phyloP scores from a whole-genome alignment of 768 basidiomycete genomes.

The Punctularia strigosozonata region DNA sequence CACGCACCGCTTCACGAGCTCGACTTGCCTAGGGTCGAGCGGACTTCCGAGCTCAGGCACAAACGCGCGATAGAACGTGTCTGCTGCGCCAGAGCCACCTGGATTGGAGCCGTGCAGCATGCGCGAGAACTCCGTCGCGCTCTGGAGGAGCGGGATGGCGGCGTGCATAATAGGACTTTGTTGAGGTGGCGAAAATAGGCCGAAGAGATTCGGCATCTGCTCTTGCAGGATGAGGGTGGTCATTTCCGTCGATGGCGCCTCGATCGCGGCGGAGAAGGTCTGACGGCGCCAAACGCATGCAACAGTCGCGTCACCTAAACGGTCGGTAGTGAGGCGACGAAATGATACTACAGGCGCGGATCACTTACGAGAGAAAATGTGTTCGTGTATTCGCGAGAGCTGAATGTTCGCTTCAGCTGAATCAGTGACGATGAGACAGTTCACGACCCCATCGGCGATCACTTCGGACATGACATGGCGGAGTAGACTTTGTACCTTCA shows the following conservation, averaged over 20 bases:
- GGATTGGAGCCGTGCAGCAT: slow-evolving; percentile 72
- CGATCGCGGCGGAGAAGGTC: slow-evolving; percentile 81
- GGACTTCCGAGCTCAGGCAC: slow-evolving; percentile 72
- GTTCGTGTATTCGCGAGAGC: slow-evolving; percentile 78
- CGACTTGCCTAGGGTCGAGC: slow-evolving; percentile 69
- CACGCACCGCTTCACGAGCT: slow-evolving; percentile 74
- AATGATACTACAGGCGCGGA: background rate
- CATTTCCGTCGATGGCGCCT: slow-evolving; percentile 63
- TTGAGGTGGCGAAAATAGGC: slow-evolving; percentile 38
- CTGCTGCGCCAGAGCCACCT: slow-evolving; percentile 32
- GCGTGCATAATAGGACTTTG: too few relatives aligned
- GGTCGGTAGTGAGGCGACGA: too few relatives aligned
- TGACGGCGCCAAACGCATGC: slow-evolving; percentile 85
- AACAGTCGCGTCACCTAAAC: slow-evolving; percentile 72
- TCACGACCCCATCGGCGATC: slow-evolving; percentile 69
- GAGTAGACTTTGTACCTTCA: slow-evolving; percentile 70
- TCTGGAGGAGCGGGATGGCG: slow-evolving; percentile 50
- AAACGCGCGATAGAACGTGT: slow-evolving; percentile 80
- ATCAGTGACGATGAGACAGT: slow-evolving; percentile 79
- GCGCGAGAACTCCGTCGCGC: slow-evolving; percentile 70
- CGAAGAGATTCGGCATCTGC: slow-evolving; percentile 54
- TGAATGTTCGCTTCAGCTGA: slow-evolving; percentile 77
- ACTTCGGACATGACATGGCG: slow-evolving; percentile 73
- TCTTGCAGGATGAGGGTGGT: slow-evolving; percentile 55
- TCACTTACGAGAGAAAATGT: slow-evolving; percentile 71